Evolutionary conservation across 805 yeast genomes (phyloP), one percentile per base, ranked within the genome.

Genomic region (Lipomyces yamadae): DNA sequence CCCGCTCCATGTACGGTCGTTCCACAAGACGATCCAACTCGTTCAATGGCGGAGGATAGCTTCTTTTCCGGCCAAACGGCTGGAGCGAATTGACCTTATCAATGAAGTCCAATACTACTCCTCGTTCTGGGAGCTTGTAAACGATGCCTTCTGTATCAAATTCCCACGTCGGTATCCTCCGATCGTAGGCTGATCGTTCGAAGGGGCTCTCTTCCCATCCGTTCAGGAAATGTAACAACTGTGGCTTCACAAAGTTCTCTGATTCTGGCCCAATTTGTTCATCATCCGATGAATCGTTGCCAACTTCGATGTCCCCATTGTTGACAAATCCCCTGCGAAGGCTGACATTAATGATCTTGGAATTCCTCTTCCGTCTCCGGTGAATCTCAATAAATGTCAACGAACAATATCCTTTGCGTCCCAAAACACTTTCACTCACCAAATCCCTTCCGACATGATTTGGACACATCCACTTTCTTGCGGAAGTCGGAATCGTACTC

Each of bases 391-490:
- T n/a, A n/a, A 35, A 30, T 52, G 39, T 50, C 15, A 52, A 11
- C 50, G n/a, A 35, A 6, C 34, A 13, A 7, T 24, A 24, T 24
- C 24, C 24, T 24, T 24, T 24, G 24, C n/a, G 4, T n/a, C 32
- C 10, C 48, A 57, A 4, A 6, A 37, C 15, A 57, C n/a, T 30
- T 57, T 24, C 8, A 56, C 64, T 34, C 48, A 64, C 67, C 29
- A 68, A 34, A 18, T 68, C 71, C 35, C 71, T 62, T 13, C 57
- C 76, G 54, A 86, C 85, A 78, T 92, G 98, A 72, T 90, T 88
- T 1, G 97, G 98, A 77, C 97, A 95, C 79, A 85, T 87, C 98
- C 97, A 94, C 76, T 88, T 90, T 56, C 82, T 81, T 1, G 95
- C 96, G 56, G 90, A 75, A 53, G 88, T 56, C 73, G 91, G 91